Percentiles rank a stretch among this genome's conserved stretches.
Evolutionary conservation across 495 filamentous ascomycete species (phyloP).

Genomic region (Chaetomium fimeti): DNA sequence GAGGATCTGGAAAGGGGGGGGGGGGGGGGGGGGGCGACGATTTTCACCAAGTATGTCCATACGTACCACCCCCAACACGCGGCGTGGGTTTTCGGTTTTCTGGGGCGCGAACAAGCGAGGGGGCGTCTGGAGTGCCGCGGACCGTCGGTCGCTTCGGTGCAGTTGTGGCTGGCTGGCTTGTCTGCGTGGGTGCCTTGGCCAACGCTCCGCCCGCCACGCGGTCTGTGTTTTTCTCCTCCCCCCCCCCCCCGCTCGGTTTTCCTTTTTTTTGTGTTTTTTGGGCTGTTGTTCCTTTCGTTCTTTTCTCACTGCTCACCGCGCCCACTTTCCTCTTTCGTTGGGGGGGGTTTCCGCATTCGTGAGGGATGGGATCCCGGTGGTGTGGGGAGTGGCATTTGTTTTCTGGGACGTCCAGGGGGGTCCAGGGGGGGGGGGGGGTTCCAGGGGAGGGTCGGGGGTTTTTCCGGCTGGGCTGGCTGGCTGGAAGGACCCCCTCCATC

Average conservation of each 20-base stretch:
- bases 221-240: background rate
- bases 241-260: too few relatives aligned
- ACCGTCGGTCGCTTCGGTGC: too few relatives aligned
- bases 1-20: background rate
- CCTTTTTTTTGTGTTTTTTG: too few relatives aligned
- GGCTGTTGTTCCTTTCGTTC: too few relatives aligned
- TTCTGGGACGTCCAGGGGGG: slow-evolving; percentile 5
- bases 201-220: background rate
- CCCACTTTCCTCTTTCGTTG: background rate
- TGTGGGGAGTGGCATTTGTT: slow-evolving; percentile 9
- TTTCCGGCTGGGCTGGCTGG: background rate
- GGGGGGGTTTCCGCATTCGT: background rate
- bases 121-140: too few relatives aligned
- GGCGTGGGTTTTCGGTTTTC: slow-evolving; percentile 8
- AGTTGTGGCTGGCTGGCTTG: too few relatives aligned
- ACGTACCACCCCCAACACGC: slow-evolving; percentile 10
- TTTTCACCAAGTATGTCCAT: too few relatives aligned
- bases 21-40: too few relatives aligned
- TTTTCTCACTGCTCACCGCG: too few relatives aligned
- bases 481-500: background rate
- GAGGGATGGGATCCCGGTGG: background rate
- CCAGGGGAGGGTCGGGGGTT: too few relatives aligned
- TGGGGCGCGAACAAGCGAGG: slow-evolving; percentile 3
- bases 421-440: too few relatives aligned
- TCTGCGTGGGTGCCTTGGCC: too few relatives aligned